Percentiles rank a stretch among this genome's conserved stretches.
Conservation (phyloP, 1,284 basidiomycete species). For the Moesziomyces sp. region DNA sequence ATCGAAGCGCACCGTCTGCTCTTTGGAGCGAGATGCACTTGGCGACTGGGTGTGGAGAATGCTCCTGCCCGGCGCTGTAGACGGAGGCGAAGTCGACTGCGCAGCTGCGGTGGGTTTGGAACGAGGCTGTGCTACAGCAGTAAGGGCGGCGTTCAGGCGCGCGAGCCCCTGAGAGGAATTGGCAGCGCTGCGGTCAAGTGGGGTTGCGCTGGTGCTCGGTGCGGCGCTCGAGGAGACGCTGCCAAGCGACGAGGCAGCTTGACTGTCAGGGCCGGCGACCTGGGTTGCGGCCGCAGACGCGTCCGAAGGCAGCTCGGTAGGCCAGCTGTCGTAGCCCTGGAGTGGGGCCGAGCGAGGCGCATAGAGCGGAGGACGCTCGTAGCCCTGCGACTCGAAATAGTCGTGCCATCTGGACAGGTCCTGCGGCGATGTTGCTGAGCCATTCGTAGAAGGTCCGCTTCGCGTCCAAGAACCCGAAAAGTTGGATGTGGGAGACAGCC, state of each 20-base stretch:
- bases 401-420: conserved; percentile 36
- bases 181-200: conserved; percentile 19
- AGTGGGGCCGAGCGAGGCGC: conserved; percentile 43
- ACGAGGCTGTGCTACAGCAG: not conserved
- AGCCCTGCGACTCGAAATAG: conserved; percentile 32
- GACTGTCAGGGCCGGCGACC: not conserved
- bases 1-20: conserved; percentile 46
- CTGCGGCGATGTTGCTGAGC: conserved; percentile 17
- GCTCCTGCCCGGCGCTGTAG: conserved; percentile 16
- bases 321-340: conserved; percentile 42
- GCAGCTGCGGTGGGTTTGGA: conserved; percentile 1
- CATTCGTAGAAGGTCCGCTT: not conserved
- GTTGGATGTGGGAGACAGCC: conserved; percentile 12
- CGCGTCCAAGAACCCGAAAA: conserved; percentile 8
- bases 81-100: not conserved
- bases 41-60: conserved; percentile 33
- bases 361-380: conserved; percentile 43
- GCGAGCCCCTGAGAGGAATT: conserved; percentile 10
- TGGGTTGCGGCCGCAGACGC: not conserved
- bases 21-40: conserved; percentile 14
- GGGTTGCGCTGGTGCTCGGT: conserved; percentile 7
- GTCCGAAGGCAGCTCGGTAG: conserved; percentile 13
- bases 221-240: conserved; percentile 12
- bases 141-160: not conserved
- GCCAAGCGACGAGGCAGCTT: not conserved